phyloP scores from a whole-genome alignment of 2,329 filamentous ascomycete species.

The Trichothecium roseum region DNA sequence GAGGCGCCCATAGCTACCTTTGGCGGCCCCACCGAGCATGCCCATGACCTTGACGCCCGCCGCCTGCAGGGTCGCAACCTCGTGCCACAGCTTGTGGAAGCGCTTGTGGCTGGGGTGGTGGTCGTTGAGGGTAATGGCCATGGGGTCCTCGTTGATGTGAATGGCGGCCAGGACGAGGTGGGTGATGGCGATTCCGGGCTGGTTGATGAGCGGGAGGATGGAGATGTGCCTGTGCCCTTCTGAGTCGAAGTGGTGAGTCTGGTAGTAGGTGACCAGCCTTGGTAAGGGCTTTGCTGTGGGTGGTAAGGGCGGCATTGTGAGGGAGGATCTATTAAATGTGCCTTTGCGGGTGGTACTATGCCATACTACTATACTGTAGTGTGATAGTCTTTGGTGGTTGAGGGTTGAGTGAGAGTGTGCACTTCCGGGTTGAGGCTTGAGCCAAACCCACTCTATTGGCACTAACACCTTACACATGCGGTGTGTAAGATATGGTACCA shows the following conservation, averaged over 20 bases:
- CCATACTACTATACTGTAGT: too few relatives aligned
- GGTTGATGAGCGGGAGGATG: slow-evolving; percentile 39
- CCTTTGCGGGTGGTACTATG: too few relatives aligned
- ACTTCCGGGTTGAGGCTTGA: too few relatives aligned
- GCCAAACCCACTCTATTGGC: too few relatives aligned
- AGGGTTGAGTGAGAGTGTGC: too few relatives aligned
- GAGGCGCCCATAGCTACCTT: slow-evolving; percentile 54
- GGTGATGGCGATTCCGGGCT: slow-evolving; percentile 44
- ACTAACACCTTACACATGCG: too few relatives aligned
- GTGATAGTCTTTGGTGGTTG: too few relatives aligned
- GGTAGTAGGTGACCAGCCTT: slow-evolving; percentile 42
- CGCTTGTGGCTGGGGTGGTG: slow-evolving; percentile 56
- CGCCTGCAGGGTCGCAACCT: slow-evolving; percentile 61
- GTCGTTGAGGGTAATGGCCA: slow-evolving; percentile 70
- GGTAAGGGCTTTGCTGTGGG: slow-evolving; percentile 23
- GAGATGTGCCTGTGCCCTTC: slow-evolving; percentile 40
- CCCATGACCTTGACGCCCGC: slow-evolving; percentile 70
- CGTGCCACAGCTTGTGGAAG: slow-evolving; percentile 68
- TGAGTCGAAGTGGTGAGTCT: slow-evolving; percentile 38
- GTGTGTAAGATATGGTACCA: too few relatives aligned
- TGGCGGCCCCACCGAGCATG: slow-evolving; percentile 80
- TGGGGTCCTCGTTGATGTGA: slow-evolving; percentile 62
- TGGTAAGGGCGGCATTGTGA: slow-evolving; percentile 21
- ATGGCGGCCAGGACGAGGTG: slow-evolving; percentile 83
- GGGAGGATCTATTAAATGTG: too few relatives aligned